Conservation (phyloP, 805 yeast genomes). For the Metschnikowia rubicola region DNA sequence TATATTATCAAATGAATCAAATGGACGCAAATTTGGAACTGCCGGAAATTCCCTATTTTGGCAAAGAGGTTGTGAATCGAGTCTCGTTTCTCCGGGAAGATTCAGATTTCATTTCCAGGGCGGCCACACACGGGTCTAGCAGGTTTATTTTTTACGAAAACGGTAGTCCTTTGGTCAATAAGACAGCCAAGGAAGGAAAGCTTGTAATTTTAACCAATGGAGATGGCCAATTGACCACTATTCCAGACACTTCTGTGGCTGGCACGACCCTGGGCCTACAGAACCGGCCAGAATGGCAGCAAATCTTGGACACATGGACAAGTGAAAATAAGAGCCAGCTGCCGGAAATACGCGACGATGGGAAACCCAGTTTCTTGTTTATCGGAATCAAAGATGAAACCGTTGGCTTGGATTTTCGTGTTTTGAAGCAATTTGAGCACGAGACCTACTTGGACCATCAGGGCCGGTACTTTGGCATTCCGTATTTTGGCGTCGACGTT, state of each 20-base stretch:
- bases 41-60: conserved; percentile 32
- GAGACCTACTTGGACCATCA: conserved; percentile 41
- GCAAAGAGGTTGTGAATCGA: conserved; percentile 56
- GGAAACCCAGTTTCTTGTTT: conserved; percentile 35
- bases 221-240: conserved; percentile 27
- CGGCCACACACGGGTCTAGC: conserved; percentile 44
- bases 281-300: conserved; percentile 12
- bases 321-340: conserved; percentile 33
- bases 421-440: conserved; percentile 26
- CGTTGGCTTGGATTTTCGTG: conserved; percentile 35
- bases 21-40: neutral
- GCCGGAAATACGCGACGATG: conserved; percentile 37
- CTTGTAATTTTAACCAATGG: conserved; percentile 37
- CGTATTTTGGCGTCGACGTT: conserved; percentile 63
- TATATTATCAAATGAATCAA: conserved; percentile 12
- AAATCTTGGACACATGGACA: conserved; percentile 22
- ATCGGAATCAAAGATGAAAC: conserved; percentile 46
- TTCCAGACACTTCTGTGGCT: conserved; percentile 10
- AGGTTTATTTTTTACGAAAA: conserved; percentile 44
- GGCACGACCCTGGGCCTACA: conserved; percentile 21
- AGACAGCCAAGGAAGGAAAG: conserved; percentile 20
- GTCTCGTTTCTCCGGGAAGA: conserved; percentile 63
- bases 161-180: conserved; percentile 32
- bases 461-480: conserved; percentile 54
- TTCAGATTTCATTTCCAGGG: conserved; percentile 44